Conservation (phyloP, 176 grass and related monocot species). For the Puccinellia tenuiflora region DNA sequence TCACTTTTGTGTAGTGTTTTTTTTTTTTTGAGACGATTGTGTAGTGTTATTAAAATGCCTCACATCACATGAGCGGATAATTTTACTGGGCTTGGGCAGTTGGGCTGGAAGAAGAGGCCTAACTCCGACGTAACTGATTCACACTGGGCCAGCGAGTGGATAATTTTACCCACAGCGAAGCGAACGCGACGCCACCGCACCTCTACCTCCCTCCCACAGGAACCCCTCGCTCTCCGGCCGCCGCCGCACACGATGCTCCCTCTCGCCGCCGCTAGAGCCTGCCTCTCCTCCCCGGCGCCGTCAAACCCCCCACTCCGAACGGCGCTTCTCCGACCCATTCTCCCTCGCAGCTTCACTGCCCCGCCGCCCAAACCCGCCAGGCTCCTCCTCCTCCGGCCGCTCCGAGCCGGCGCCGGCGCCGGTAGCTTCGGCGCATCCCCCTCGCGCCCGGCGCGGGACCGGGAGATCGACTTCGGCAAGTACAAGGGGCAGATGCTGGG, state of each 20-base stretch:
- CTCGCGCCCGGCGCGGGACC: conserved; percentile 40
- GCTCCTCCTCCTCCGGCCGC: background rate
- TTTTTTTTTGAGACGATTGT: too few relatives aligned
- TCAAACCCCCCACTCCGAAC: background rate
- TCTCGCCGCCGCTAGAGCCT: background rate
- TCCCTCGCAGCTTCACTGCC: background rate
- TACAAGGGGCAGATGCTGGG: conserved; percentile 59
- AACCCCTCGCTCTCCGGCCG: background rate
- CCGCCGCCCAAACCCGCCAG: background rate
- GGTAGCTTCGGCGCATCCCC: background rate
- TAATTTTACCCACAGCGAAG: conserved; percentile 12
- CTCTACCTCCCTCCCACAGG: background rate
- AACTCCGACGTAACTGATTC: background rate
- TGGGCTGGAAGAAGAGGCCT: too few relatives aligned
- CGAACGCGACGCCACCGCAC: background rate
- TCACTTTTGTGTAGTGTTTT: too few relatives aligned
- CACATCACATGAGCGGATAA: too few relatives aligned
- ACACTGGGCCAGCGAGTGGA: background rate
- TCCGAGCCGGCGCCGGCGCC: background rate
- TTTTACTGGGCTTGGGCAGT: too few relatives aligned
- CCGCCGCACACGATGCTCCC: conserved; percentile 21
- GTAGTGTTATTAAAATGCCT: too few relatives aligned
- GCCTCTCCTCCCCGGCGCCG: background rate
- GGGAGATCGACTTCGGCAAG: conserved; percentile 48
- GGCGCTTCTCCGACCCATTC: background rate